Base-by-base conservation (phyloP, 108 stramenopile genomes). In the Cyclotella distinguenda region DNA sequence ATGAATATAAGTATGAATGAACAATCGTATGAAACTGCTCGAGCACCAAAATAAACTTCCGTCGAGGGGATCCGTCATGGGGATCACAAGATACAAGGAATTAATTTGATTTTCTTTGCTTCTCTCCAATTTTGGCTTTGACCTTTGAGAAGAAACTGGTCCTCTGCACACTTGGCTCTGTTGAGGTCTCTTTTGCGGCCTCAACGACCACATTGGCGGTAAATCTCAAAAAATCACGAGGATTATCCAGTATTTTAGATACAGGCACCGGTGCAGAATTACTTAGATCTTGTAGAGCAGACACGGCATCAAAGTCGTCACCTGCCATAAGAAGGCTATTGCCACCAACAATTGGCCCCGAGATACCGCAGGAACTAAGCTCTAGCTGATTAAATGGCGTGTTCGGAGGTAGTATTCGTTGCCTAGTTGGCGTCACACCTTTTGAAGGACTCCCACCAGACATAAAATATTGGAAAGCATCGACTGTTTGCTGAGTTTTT, bases 231-330 rank as follows among this genome's bases (percentile, higher is more conserved):
- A 16, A 2, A 13, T 10, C 32, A 15, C 6, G 18, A 4, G 34
- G 15, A 27, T 11, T 39, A 23, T 25, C 25, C 50, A 71, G 51
- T 21, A 63, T 54, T 46, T 68, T 76, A 1, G 74, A 67, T 56
- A 66, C 66, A 30, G 74, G 67, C 13, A 32, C 36, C 15, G 66
- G 74, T 42, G 66, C 53, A 8, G 74, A 76, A 30, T 67, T 76
- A 32, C 74, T 76, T 19, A 76, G 53, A 42, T 76, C 74, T 49
- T 76, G 67, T 50, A 76, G 46, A 16, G 74, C 74, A 3, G 66
- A 57, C 2, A 67, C 74, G 30, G 66, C 66, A 27, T 76, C 74
- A 49, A 73, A 64, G 23, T 64, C 72, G 34, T 56, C 64, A 45
- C 50, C 57, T n/a, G 53, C 56, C 72, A 73, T 73, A 13, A 67